Evolutionary conservation across 495 filamentous ascomycete species (phyloP).

Genomic region (Xylaria curta): DNA sequence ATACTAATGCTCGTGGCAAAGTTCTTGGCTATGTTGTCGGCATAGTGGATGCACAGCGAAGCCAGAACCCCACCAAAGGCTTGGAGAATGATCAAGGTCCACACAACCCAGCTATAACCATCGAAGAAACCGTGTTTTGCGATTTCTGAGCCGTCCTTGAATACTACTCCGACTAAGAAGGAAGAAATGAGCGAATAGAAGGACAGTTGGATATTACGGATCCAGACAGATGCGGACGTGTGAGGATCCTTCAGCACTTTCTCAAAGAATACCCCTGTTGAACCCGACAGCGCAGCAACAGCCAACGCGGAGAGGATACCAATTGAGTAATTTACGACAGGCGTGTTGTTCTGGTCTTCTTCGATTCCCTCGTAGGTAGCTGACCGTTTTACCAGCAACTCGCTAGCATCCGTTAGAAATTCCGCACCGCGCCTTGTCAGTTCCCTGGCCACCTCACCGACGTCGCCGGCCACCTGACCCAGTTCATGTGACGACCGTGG

Average conservation of each 20-base stretch:
- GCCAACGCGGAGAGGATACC: conserved; percentile 80
- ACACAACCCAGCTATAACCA: conserved; percentile 91
- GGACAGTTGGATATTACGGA: conserved; percentile 90
- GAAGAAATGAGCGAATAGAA: conserved; percentile 91
- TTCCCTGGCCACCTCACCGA: conserved; percentile 54
- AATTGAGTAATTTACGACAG: conserved; percentile 73
- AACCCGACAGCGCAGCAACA: conserved; percentile 77
- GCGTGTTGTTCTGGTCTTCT: conserved; percentile 72
- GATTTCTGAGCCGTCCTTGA: conserved; percentile 85
- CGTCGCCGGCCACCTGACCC: conserved; percentile 52
- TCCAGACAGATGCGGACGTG: conserved; percentile 77
- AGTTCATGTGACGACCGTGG: conserved; percentile 73
- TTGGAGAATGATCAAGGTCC: conserved; percentile 82
- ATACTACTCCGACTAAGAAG: conserved; percentile 82
- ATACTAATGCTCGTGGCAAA: conserved; percentile 92
- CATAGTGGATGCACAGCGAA: conserved; percentile 84
- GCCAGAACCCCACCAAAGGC: conserved; percentile 82
- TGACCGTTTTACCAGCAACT: conserved; percentile 70
- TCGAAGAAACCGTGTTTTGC: conserved; percentile 86
- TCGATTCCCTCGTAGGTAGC: conserved; percentile 94
- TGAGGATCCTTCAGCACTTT: conserved; percentile 88
- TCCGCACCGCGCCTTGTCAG: conserved; percentile 55
- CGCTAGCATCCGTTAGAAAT: conserved; percentile 42
- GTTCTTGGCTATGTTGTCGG: conserved; percentile 88
- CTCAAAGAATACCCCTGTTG: conserved; percentile 92